Evolutionary conservation across 192 early-diverging fungal genomes (phyloP).

Genomic region (Gamsiella multidivaricata): DNA sequence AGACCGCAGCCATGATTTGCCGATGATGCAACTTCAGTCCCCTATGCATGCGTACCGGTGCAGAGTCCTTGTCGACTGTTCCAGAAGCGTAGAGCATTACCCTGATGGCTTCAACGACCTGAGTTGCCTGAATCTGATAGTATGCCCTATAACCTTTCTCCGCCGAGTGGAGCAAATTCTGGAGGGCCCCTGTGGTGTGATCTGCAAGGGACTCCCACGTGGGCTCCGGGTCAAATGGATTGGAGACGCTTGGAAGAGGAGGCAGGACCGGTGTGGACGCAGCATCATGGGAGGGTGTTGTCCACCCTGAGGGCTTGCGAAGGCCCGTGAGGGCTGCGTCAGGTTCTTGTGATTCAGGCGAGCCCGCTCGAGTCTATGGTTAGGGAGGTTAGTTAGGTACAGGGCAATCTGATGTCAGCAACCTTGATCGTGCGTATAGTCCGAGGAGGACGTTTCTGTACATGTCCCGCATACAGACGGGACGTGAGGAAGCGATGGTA

Average conservation of each 20-base stretch:
- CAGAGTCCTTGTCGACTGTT: constrained; percentile 74
- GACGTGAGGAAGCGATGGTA: too few species aligned
- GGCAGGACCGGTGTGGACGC: constrained; percentile 8
- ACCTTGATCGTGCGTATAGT: too few species aligned
- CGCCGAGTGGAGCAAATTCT: constrained; percentile 43
- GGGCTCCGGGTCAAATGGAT: constrained; percentile 44
- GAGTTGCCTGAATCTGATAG: constrained; percentile 42
- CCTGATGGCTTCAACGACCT: constrained; percentile 81
- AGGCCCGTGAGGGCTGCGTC: not conserved
- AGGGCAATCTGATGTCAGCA: not conserved
- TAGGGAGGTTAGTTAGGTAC: not conserved
- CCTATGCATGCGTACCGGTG: constrained; percentile 71
- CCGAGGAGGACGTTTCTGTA: too few species aligned
- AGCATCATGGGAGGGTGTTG: not conserved
- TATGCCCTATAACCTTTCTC: constrained; percentile 46
- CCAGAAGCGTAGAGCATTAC: constrained; percentile 88
- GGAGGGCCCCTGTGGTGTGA: constrained; percentile 29
- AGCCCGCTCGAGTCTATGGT: constrained; percentile 38
- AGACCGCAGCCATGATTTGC: constrained; percentile 82
- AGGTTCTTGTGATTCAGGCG: constrained; percentile 12
- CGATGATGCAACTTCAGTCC: constrained; percentile 77
- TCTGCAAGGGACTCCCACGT: constrained; percentile 46
- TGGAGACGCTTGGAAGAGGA: constrained; percentile 36
- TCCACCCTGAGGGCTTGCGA: constrained; percentile 11
- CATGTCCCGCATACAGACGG: too few species aligned